These are phyloP conservation scores for Colletotrichum lentis DNA, from an alignment of 2,329 filamentous ascomycete species.

Conservation along the genomic window DNA sequence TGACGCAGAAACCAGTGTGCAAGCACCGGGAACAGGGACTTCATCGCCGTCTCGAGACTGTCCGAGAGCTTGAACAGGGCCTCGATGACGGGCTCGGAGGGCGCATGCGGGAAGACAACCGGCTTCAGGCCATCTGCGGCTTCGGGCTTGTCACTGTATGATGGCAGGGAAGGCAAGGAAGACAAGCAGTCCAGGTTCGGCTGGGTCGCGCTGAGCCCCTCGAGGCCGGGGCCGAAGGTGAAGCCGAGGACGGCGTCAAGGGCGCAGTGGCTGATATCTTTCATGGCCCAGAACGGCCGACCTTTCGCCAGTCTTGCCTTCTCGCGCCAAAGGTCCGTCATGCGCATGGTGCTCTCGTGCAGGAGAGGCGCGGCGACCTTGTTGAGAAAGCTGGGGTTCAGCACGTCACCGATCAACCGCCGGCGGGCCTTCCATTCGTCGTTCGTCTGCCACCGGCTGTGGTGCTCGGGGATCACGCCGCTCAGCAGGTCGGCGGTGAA, in stretches of 20 bases:
- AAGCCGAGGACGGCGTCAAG: conserved; percentile 47
- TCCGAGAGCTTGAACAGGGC: conserved; percentile 16
- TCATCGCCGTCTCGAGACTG: conserved; percentile 30
- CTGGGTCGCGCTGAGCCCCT: conserved; percentile 26
- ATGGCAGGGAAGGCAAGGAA: conserved; percentile 1
- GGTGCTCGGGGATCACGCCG: conserved; percentile 42
- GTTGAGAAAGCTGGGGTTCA: conserved; percentile 48
- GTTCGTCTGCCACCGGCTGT: conserved; percentile 46
- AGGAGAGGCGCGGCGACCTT: conserved; percentile 29
- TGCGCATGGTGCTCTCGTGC: conserved; percentile 43
- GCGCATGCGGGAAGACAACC: conserved; percentile 4
- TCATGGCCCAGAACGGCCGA: conserved; percentile 44
- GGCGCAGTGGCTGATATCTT: conserved; percentile 44
- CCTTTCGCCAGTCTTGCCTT: conserved; percentile 46
- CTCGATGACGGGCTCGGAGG: conserved; percentile 17
- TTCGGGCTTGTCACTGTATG: background rate
- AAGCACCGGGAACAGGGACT: conserved; percentile 25
- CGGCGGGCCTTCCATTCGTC: conserved; percentile 46
- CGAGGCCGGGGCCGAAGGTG: conserved; percentile 41
- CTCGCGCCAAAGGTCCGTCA: conserved; percentile 48
- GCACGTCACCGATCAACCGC: conserved; percentile 48
- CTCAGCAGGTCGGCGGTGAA: conserved; percentile 40
- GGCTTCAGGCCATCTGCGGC: background rate
- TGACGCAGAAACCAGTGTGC: conserved; percentile 29
- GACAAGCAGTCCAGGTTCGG: conserved; percentile 19